Evolutionary conservation across 805 yeast genomes (phyloP).

Genomic region (Candida orba): DNA sequence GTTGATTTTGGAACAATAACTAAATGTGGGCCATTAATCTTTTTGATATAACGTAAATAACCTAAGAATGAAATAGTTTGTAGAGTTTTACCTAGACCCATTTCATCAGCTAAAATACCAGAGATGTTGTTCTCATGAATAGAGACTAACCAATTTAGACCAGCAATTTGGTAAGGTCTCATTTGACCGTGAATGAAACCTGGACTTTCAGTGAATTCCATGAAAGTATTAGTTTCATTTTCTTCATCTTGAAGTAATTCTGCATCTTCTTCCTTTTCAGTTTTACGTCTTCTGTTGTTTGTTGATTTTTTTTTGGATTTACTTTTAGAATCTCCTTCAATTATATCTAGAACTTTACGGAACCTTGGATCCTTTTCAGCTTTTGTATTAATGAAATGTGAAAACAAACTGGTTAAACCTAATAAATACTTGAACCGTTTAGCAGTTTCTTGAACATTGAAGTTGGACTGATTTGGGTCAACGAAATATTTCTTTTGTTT

Average conservation of each 20-base stretch:
- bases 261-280: conserved; percentile 74
- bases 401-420: conserved; percentile 58
- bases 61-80: conserved; percentile 71
- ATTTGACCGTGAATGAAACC: conserved; percentile 56
- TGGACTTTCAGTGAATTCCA: conserved; percentile 82
- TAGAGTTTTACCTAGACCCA: conserved; percentile 79
- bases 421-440: conserved; percentile 60
- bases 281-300: conserved; percentile 52
- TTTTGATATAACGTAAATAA: conserved; percentile 54
- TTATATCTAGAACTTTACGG: conserved; percentile 40
- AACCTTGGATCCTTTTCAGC: conserved; percentile 56
- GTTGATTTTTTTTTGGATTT: conserved; percentile 13
- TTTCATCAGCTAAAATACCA: conserved; percentile 79
- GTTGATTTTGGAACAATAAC: conserved; percentile 78
- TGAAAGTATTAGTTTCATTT: conserved; percentile 30
- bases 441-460: conserved; percentile 53
- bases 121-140: conserved; percentile 60
- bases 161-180: conserved; percentile 74
- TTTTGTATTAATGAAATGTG: conserved; percentile 59
- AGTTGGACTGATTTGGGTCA: conserved; percentile 27
- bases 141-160: conserved; percentile 71
- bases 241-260: conserved; percentile 60
- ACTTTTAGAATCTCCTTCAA: conserved; percentile 25
- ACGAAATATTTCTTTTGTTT: conserved; percentile 27
- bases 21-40: conserved; percentile 63